Evolutionary conservation across 2,329 filamentous ascomycete genomes (phyloP), one percentile per base, ranked within the genome.

Genomic region (Sodiomyces alkalinus): DNA sequence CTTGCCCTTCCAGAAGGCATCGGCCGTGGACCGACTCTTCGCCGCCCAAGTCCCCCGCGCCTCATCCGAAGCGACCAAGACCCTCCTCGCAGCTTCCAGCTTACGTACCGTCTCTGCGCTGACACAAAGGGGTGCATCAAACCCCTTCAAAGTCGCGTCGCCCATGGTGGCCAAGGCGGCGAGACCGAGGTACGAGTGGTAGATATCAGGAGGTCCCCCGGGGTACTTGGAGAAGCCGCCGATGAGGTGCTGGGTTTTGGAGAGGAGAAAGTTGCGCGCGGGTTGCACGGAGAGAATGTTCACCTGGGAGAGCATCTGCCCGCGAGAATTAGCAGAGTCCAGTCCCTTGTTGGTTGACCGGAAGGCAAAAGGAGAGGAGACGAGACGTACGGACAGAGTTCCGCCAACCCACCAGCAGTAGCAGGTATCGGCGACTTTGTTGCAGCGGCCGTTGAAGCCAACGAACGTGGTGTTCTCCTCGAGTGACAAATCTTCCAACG

Each of bases 351-450:
- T 17, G 29, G 30, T 9, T 17, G 22, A 12, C 19, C 10, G 27
- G 48, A 42, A 51, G 64, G 60, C 33, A 51, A 47, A 28, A 68
- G 14, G 21, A n/a, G 4, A 20, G 6, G 12, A 6, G 7, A 13
- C 11, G 7, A 19, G 48, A 28, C 51, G 35, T 44, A 64, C 58
- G 29, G 46, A 41, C 1, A 71, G 46, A 2, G 83, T 72, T 2
- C 72, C 83, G 4, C 67, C 65, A 1, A 81, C 82, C 90, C 90
- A 98, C 62, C 87, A 98, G 14, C 74, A 78, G 51, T 98, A 98
- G 55, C 90, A 98, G 1, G 90, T 96, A 53, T 98, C 90, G 7
- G 81, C 80, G 26, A 76, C 66, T 52, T 98, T 98, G 57, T 93
- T 94, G 47, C 72, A 74, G 27, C 90, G 74, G 16, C 90, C 90